Evolutionary conservation across 805 yeast genomes (phyloP), one percentile per base, ranked within the genome.

Genomic region (Brettanomyces nanus): DNA sequence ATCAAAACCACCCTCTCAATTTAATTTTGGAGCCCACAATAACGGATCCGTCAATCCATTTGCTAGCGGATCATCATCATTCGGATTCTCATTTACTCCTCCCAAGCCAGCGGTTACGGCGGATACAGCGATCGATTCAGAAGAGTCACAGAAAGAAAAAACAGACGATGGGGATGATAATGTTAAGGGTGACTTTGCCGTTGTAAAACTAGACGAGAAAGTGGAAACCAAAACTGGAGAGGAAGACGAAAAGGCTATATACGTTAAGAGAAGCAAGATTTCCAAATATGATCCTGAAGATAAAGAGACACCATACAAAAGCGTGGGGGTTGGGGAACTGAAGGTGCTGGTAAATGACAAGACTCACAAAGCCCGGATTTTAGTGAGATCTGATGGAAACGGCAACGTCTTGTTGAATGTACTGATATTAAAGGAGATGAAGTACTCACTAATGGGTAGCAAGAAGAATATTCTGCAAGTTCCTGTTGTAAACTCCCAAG

Each of bases 321-420:
- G 75, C 5, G 71, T 71, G 45, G 97, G 97, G 10, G 66, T 87
- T 3, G 97, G 97, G 3, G 89, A 80, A 36, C 66, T 87, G 48
- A 83, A 85, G 51, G 66, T 90, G 10, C 64, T 90, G 39, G 75
- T 71, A 41, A 69, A 80, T 49, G 70, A 70, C 36, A 68, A 64
- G 2, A 77, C 81, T 7, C 62, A 66, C 18, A 85, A 85, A 53
- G 55, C 78, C 3, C 75, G 97, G 56, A 62, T 85, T 11, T 62
- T 90, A 27, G 71, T 90, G 17, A 76, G 97, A 51, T 85, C 96
- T 0, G 97, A 89, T 40, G 96, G 95, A 21, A 78, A 86, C 28
- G 80, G 82, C 28, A 73, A 95, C 48, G 78, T 87, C 13, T 58
- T 90, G 33, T 61, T 90, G 42, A 90, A 90, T 55, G 65, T 77